Evolutionary conservation across 495 filamentous ascomycete species (phyloP).

Genomic region (Penicillium turbatum): DNA sequence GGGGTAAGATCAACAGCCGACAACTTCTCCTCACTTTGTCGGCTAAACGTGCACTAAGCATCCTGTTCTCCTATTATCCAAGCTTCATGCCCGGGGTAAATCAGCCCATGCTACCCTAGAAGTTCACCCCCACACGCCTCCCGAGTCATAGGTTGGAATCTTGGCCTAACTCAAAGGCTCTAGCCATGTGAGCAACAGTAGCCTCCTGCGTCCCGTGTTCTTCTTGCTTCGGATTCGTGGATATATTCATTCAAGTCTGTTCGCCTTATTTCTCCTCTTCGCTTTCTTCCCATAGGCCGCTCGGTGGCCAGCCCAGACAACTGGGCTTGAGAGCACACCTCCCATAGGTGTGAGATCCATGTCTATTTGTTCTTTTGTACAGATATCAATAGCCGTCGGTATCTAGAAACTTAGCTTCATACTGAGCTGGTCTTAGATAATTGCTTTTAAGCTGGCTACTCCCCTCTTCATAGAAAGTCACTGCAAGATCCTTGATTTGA

Average conservation of each 20-base stretch:
- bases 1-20: constrained; percentile 1
- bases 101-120: background rate
- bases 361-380: background rate
- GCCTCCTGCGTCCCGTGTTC: background rate
- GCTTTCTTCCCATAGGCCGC: constrained; percentile 9
- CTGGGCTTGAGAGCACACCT: constrained; percentile 7
- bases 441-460: background rate
- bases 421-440: background rate
- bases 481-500: background rate
- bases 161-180: background rate
- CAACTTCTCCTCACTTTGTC: background rate
- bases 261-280: constrained; percentile 8
- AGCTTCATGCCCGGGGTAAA: background rate
- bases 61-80: background rate
- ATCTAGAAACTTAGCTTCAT: background rate
- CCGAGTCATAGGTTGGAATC: background rate
- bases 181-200: constrained; percentile 2
- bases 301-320: constrained; percentile 7
- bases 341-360: background rate
- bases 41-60: background rate
- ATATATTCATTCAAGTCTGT: constrained; percentile 9
- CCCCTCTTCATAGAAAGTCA: background rate
- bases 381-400: constrained; percentile 11
- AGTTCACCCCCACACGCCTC: constrained; percentile 1
- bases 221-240: constrained; percentile 22